Evolutionary conservation across 2,329 filamentous ascomycete genomes (phyloP).

Genomic region (Chaetomium olivaceum): DNA sequence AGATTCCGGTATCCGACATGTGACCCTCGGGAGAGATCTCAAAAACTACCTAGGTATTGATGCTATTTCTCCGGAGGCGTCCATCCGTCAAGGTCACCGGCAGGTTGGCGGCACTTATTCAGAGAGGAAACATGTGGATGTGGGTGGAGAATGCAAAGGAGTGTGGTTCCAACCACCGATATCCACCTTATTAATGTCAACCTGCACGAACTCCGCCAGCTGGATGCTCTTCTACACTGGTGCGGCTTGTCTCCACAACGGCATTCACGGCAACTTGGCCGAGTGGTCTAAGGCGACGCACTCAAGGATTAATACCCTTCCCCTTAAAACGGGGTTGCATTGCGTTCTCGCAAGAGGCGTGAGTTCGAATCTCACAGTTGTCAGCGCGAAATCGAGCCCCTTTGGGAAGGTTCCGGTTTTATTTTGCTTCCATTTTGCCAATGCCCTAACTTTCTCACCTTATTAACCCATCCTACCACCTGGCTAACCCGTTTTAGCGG

Average conservation of each 20-base stretch:
- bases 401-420: not conserved
- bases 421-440: not conserved
- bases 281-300: constrained; percentile 28
- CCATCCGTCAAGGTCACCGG: too few relatives aligned
- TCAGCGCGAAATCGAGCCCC: not conserved
- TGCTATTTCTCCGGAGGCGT: too few relatives aligned
- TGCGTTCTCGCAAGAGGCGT: constrained; percentile 30
- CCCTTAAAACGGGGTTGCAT: constrained; percentile 19
- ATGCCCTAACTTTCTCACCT: too few relatives aligned
- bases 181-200: not conserved
- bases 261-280: constrained; percentile 25
- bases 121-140: not conserved
- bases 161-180: not conserved
- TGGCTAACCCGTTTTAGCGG: not conserved
- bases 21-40: too few relatives aligned
- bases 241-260: not conserved
- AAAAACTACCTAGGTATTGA: too few relatives aligned
- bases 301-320: constrained; percentile 24
- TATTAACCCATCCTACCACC: not conserved
- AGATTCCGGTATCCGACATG: too few relatives aligned
- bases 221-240: not conserved
- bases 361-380: constrained; percentile 30
- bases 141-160: too few relatives aligned
- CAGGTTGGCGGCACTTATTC: too few relatives aligned
- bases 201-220: not conserved